Evolutionary conservation across 176 grass and related monocot species (phyloP).

Genomic region (Poa pratensis): DNA sequence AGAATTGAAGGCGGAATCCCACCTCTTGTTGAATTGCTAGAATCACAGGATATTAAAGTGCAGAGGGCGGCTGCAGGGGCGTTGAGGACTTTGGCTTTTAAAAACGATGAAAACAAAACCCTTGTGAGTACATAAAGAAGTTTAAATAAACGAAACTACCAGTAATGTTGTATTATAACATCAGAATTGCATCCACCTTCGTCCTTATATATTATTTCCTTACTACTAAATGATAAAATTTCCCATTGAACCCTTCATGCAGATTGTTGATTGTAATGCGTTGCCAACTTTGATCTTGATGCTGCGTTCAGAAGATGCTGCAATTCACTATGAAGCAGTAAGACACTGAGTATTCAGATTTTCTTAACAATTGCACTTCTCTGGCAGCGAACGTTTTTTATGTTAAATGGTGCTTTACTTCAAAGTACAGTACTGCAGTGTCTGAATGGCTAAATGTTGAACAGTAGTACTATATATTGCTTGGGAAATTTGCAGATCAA

Average conservation of each 20-base stretch:
- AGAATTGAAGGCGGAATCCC: constrained; percentile 99
- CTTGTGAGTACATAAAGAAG: constrained; percentile 57
- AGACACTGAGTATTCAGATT: constrained; percentile 45
- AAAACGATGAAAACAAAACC: constrained; percentile 99
- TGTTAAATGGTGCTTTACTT: constrained; percentile 24
- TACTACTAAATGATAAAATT: not conserved
- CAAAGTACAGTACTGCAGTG: not conserved
- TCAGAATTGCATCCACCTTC: constrained; percentile 18
- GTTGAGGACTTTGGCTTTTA: constrained; percentile 94
- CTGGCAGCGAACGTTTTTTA: not conserved
- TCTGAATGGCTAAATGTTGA: constrained; percentile 11
- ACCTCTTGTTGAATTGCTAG: constrained; percentile 93
- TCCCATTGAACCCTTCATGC: constrained; percentile 20
- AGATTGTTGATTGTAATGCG: constrained; percentile 98
- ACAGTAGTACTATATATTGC: constrained; percentile 17
- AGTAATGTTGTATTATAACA: constrained; percentile 36
- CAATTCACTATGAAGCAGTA: constrained; percentile 99
- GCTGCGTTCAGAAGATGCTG: constrained; percentile 94
- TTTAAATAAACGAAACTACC: not conserved
- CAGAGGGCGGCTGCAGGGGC: constrained; percentile 98
- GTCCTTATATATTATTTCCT: not conserved
- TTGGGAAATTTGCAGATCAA: constrained; percentile 8
- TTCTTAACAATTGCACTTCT: constrained; percentile 38
- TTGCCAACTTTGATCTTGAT: constrained; percentile 99
- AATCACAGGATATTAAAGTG: constrained; percentile 92